A percentile compares a stretch with the other conserved stretches of the same genome.
Conservation (phyloP, 2,329 filamentous ascomycete genomes). For the Fusarium armeniacum region DNA sequence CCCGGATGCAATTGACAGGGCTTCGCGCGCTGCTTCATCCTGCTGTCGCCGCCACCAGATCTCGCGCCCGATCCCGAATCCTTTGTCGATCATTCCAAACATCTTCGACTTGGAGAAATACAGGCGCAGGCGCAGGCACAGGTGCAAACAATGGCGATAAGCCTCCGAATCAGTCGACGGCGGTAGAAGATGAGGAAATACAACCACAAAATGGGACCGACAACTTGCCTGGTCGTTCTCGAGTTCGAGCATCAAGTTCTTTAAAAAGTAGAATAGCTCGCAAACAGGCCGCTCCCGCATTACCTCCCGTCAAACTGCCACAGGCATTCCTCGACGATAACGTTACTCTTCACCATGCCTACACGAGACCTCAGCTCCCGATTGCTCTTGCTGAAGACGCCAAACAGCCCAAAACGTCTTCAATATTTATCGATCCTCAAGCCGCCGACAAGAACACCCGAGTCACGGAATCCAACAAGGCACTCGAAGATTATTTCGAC, state of each 20-base stretch:
- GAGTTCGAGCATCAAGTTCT: conserved; percentile 45
- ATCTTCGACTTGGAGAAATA: conserved; percentile 38
- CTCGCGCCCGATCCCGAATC: conserved; percentile 36
- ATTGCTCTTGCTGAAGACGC: conserved; percentile 53
- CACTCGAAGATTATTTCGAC: conserved; percentile 53
- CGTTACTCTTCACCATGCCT: conserved; percentile 56
- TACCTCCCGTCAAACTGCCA: conserved; percentile 69
- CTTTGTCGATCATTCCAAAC: conserved; percentile 46
- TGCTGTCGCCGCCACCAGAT: conserved; percentile 47
- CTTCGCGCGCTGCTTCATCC: conserved; percentile 51
- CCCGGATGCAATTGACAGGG: conserved; percentile 53
- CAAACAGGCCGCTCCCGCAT: conserved; percentile 54
- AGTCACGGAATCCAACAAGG: conserved; percentile 45
- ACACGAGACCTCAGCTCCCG: conserved; percentile 51
- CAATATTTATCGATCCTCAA: conserved; percentile 48
- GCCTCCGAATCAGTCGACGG: conserved; percentile 48
- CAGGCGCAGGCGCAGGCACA: conserved; percentile 27
- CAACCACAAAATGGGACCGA: conserved; percentile 51
- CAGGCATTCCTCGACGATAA: conserved; percentile 68
- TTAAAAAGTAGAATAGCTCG: conserved; percentile 53
- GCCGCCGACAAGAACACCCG: conserved; percentile 43
- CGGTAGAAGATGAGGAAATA: conserved; percentile 48
- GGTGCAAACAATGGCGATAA: conserved; percentile 47
- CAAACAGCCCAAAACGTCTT: conserved; percentile 52
- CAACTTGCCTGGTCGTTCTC: conserved; percentile 47